A percentile compares a stretch with the other conserved stretches of the same genome.
These are phyloP conservation scores for Persicaria tinctoria DNA, from an alignment of 148 eudicot genomes.

Conservation along the genomic window DNA sequence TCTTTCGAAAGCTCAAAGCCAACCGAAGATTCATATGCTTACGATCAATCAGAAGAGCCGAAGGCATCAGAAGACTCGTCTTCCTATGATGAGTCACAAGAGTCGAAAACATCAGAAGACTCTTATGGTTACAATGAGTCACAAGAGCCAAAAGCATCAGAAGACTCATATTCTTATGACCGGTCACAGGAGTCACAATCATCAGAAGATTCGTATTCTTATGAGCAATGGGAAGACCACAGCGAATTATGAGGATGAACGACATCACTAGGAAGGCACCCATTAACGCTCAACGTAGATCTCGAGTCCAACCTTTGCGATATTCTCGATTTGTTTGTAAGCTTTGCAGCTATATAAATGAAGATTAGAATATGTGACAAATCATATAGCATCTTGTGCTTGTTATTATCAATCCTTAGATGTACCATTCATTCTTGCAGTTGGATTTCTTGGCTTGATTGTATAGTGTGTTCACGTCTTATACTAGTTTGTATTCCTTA, in stretches of 20 bases:
- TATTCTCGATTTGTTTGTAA: neutral
- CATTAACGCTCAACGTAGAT: neutral
- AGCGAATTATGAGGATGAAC: neutral
- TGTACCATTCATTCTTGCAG: neutral
- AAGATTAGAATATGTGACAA: neutral
- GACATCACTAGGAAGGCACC: neutral
- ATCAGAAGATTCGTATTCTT: slow-evolving; percentile 6
- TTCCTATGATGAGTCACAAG: neutral
- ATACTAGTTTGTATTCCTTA: too few species aligned
- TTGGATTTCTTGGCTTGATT: neutral
- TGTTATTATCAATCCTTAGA: neutral
- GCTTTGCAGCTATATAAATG: neutral
- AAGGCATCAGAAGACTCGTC: too few species aligned
- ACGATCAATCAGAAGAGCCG: too few species aligned
- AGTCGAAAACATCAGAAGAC: neutral
- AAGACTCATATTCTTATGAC: slow-evolving; percentile 1
- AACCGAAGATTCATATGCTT: neutral
- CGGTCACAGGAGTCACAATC: neutral
- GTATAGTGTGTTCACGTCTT: neutral
- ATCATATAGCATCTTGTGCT: neutral
- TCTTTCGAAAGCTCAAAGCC: slow-evolving; percentile 19
- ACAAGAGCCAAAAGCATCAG: neutral
- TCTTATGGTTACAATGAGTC: neutral
- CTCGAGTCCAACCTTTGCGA: neutral
- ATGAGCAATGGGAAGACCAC: slow-evolving; percentile 5